Evolutionary conservation across 768 basidiomycete genomes (phyloP).

Genomic region (Daedaleopsis sinensis): DNA sequence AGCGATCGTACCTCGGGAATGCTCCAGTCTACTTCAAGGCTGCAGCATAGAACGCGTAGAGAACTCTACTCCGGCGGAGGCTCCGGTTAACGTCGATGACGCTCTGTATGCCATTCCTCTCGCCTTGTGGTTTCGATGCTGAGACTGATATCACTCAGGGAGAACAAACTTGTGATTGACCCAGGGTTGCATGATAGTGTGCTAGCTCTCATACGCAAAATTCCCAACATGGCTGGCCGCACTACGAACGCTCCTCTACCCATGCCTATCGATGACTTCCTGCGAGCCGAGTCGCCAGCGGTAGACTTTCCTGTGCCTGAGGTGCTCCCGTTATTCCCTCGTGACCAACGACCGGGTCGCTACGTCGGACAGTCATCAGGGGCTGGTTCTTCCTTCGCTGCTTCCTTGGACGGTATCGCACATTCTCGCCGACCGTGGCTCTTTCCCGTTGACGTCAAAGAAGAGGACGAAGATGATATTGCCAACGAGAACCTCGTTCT

Average conservation of each 20-base stretch:
- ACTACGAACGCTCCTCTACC: neutral
- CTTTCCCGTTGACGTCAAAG: constrained; percentile 32
- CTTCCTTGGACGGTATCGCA: constrained; percentile 18
- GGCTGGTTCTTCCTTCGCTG: neutral
- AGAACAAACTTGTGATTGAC: constrained; percentile 35
- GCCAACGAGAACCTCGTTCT: constrained; percentile 55
- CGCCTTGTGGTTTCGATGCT: neutral
- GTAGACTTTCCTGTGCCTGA: constrained; percentile 29
- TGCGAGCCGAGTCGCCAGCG: constrained; percentile 34
- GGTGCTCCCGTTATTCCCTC: constrained; percentile 55
- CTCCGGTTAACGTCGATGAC: constrained; percentile 33
- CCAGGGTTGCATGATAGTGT: constrained; percentile 28
- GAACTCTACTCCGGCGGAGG: too few species aligned
- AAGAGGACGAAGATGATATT: constrained; percentile 47
- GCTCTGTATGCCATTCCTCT: constrained; percentile 40
- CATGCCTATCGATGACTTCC: constrained; percentile 31
- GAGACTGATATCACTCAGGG: constrained; percentile 25
- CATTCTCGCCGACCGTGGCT: constrained; percentile 30
- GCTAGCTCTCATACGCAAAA: constrained; percentile 32
- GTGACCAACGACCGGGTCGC: constrained; percentile 27
- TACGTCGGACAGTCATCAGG: neutral
- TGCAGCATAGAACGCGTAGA: too few species aligned
- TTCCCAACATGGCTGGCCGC: constrained; percentile 13
- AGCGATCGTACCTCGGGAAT: too few species aligned
- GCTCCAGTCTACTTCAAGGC: too few species aligned